A percentile compares a stretch with the other conserved stretches of the same genome.
phyloP scores from a whole-genome alignment of 306 rosid species.

The Inga laurina region DNA sequence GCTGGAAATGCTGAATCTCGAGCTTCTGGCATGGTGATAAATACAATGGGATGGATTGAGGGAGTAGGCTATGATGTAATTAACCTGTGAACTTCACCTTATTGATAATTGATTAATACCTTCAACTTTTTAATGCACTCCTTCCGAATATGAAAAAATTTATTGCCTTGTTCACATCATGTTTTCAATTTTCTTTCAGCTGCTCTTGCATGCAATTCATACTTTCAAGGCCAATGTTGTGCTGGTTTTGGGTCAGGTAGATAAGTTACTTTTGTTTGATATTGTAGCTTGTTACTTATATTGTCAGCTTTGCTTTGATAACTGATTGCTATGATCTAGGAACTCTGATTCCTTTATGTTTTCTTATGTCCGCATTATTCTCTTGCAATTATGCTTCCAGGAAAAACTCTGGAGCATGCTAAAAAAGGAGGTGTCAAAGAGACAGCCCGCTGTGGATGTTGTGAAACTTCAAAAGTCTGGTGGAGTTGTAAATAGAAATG shows the following conservation, averaged over 20 bases:
- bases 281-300: constrained; percentile 1
- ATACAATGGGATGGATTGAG: constrained; percentile 99
- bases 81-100: constrained; percentile 16
- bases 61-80: constrained; percentile 94
- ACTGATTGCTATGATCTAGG: neutral
- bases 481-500: constrained; percentile 89
- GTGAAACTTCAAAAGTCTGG: constrained; percentile 98
- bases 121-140: constrained; percentile 2
- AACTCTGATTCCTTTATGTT: neutral
- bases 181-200: constrained; percentile 53
- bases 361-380: constrained; percentile 10
- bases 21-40: constrained; percentile 97
- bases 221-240: constrained; percentile 84
- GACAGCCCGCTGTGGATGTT: constrained; percentile 82
- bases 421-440: constrained; percentile 72
- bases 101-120: constrained; percentile 9
- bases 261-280: constrained; percentile 19
- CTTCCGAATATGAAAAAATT: constrained; percentile 25
- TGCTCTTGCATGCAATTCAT: constrained; percentile 88
- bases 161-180: neutral
- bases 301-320: constrained; percentile 13
- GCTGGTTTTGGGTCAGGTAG: constrained; percentile 95
- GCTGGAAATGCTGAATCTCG: constrained; percentile 80
- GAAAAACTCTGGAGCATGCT: constrained; percentile 96
- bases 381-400: constrained; percentile 44